phyloP scores from a whole-genome alignment of 352 stramenopile species.

The Globisporangium yorkense region DNA sequence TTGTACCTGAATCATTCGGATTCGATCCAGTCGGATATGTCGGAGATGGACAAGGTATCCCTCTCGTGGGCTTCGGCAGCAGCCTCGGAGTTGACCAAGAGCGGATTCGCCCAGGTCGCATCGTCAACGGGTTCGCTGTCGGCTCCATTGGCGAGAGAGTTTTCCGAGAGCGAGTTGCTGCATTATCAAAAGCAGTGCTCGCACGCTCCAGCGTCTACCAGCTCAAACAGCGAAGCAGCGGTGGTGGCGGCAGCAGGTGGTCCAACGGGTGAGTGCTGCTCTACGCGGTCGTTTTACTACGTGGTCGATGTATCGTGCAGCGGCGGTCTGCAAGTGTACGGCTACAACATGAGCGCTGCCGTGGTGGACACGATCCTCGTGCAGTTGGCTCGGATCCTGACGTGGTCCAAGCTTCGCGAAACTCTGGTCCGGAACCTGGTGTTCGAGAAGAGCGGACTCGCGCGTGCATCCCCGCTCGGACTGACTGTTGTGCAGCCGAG shows the following conservation, averaged over 20 bases:
- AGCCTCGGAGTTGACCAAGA: constrained; percentile 28
- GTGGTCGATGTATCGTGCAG: constrained; percentile 55
- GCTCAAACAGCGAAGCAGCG: background rate
- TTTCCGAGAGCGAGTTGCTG: constrained; percentile 55
- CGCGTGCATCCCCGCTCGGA: constrained; percentile 34
- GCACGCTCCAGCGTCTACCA: constrained; percentile 4
- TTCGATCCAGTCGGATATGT: constrained; percentile 70
- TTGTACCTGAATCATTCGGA: constrained; percentile 31
- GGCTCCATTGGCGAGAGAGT: constrained; percentile 16
- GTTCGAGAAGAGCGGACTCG: constrained; percentile 53
- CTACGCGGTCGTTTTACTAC: constrained; percentile 71
- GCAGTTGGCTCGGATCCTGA: constrained; percentile 52
- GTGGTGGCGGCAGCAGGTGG: background rate
- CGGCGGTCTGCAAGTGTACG: constrained; percentile 55
- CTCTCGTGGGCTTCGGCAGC: constrained; percentile 30
- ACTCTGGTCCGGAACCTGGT: constrained; percentile 51
- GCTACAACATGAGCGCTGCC: constrained; percentile 72
- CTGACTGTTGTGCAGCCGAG: constrained; percentile 56
- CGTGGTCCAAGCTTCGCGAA: constrained; percentile 69
- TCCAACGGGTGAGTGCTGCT: background rate
- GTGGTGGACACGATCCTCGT: constrained; percentile 52
- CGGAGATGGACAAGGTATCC: constrained; percentile 45
- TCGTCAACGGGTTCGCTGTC: background rate
- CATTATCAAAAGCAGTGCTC: constrained; percentile 23
- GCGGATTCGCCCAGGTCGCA: constrained; percentile 7